Percentiles rank a stretch among this genome's conserved stretches.
These are phyloP conservation scores for Aspergillus ochraceus DNA, from an alignment of 2,329 filamentous ascomycete genomes.

Conservation along the genomic window DNA sequence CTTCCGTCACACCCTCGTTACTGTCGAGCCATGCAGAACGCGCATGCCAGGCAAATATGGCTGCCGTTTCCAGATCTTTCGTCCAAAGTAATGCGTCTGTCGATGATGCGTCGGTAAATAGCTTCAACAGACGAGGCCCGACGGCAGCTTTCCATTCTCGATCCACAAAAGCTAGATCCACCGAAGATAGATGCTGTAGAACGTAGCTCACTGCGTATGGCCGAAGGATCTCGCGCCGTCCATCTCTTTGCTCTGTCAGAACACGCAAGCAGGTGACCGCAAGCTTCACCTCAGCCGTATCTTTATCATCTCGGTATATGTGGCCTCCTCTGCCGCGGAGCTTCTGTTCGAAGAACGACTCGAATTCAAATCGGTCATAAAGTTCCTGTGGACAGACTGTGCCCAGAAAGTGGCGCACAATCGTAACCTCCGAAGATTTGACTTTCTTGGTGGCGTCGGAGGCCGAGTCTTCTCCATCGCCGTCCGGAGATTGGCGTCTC, in stretches of 20 bases:
- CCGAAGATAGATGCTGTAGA: constrained; percentile 19
- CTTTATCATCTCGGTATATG: constrained; percentile 25
- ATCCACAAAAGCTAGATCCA: constrained; percentile 24
- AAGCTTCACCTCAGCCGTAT: constrained; percentile 19
- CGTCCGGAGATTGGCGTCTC: neutral
- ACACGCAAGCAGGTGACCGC: constrained; percentile 18
- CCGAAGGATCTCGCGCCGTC: constrained; percentile 8
- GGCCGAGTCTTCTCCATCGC: neutral
- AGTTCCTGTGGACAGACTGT: constrained; percentile 25
- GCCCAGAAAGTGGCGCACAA: constrained; percentile 25
- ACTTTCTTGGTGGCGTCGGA: neutral
- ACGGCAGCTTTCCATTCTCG: constrained; percentile 21
- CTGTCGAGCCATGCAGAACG: constrained; percentile 20
- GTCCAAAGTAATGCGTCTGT: constrained; percentile 21
- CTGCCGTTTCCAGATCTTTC: constrained; percentile 1
- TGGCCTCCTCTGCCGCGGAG: constrained; percentile 15
- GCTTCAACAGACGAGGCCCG: constrained; percentile 20
- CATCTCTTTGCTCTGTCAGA: constrained; percentile 14
- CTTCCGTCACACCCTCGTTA: constrained; percentile 9
- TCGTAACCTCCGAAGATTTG: constrained; percentile 18
- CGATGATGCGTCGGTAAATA: constrained; percentile 20
- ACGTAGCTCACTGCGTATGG: constrained; percentile 16
- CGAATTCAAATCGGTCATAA: constrained; percentile 26
- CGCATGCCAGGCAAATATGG: constrained; percentile 13
- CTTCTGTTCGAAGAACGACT: constrained; percentile 25